phyloP scores from a whole-genome alignment of 2,329 filamentous ascomycete genomes.

The Coniochaeta pulveracea region DNA sequence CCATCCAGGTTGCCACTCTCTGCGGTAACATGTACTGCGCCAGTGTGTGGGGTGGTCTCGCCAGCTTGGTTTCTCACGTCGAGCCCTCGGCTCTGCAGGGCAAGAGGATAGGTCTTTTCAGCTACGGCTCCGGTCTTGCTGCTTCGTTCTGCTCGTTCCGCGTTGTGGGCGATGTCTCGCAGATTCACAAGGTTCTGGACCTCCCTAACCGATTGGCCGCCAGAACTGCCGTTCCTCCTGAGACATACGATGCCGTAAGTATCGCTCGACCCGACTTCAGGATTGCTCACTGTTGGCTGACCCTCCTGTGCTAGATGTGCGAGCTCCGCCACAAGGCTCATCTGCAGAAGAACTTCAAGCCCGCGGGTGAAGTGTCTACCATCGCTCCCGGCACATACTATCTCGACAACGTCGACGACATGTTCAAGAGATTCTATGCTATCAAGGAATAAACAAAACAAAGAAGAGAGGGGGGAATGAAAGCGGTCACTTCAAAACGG shows the following conservation, averaged over 20 bases:
- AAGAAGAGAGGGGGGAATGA: too few species aligned
- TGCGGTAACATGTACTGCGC: slow-evolving; percentile 60
- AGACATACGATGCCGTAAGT: slow-evolving; percentile 64
- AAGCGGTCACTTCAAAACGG: too few species aligned
- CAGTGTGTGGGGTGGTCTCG: slow-evolving; percentile 68
- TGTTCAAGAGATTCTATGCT: slow-evolving; percentile 72
- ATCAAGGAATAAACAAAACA: slow-evolving; percentile 51
- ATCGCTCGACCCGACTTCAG: not conserved
- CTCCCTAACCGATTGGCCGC: slow-evolving; percentile 57
- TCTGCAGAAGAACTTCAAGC: slow-evolving; percentile 67
- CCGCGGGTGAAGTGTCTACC: slow-evolving; percentile 55
- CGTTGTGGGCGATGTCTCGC: slow-evolving; percentile 57
- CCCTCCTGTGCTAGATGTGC: slow-evolving; percentile 56
- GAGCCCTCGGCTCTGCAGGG: slow-evolving; percentile 52
- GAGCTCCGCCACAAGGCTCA: slow-evolving; percentile 73
- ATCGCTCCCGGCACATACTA: slow-evolving; percentile 64
- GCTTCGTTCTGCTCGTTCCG: slow-evolving; percentile 65
- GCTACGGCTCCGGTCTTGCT: slow-evolving; percentile 67
- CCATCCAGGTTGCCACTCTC: slow-evolving; percentile 66
- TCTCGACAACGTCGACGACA: slow-evolving; percentile 68
- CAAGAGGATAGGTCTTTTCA: slow-evolving; percentile 68
- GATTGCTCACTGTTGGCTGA: not conserved
- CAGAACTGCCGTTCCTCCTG: slow-evolving; percentile 55
- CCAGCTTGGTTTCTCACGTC: slow-evolving; percentile 55
- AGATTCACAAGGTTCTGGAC: slow-evolving; percentile 56